Evolutionary conservation across 768 basidiomycete species (phyloP), one percentile per base, ranked within the genome.

Genomic region (Phaffia australis): DNA sequence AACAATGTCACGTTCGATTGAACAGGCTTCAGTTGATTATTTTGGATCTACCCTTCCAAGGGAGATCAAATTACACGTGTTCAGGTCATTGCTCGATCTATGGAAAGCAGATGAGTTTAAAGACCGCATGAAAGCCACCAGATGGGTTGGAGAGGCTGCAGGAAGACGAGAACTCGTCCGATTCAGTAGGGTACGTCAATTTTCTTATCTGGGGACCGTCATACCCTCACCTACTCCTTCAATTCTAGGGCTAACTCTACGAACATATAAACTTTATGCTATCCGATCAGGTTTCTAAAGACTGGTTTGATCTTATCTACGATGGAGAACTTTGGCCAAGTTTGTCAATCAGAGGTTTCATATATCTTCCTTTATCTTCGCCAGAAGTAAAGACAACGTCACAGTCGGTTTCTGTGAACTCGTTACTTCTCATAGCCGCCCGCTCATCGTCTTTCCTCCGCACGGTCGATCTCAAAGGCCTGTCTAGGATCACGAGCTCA

Each of bases 311-410:
- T 35, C 63, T 63, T 3, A 52, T 63, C 21, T 47, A n/a, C 32
- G 63, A 63, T 35, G 63, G 63, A 11, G 18, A 21, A 15, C 63
- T 63, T 30, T 63, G 63, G 63, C 27, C 50, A 8, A 18, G 30
- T 18, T 15, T 63, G n/a, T 35, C 52, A 0, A 55, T 50, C 2
- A 1, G 7, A 23, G 4, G 6, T n/a, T 56, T 63, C 52, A 49
- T 32, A 18, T 35, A 48, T 30, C 60, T 50, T 23, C 29, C 18
- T 9, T 18, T 32, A 4, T 51, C 19, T 29, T 3, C 46, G 42
- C 29, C 15, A 15, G 7, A 8, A 47, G 1, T 32, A n/a, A 25
- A 27, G 30, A 27, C 30, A 18, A 14, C 57, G 1, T 23, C 32
- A 57, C 48, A 23, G 9, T 23, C 21, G 6, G 9, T 23, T 2